Evolutionary conservation across 2,329 filamentous ascomycete genomes (phyloP).

Genomic region (Diaporthe ilicicola): DNA sequence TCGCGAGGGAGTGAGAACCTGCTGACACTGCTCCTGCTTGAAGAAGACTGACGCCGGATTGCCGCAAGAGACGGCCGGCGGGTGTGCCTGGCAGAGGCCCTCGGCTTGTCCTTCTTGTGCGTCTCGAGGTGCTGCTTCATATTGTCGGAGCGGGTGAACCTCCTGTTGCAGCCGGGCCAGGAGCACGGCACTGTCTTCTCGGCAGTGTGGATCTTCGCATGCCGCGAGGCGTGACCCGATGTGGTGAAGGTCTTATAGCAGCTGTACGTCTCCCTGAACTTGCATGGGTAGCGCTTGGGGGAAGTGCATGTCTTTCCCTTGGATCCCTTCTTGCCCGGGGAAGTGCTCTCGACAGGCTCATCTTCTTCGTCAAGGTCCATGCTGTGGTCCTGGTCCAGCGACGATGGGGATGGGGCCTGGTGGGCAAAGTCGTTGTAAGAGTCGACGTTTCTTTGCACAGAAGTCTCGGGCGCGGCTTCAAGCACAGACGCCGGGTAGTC

Average conservation of each 20-base stretch:
- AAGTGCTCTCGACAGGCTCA: constrained; percentile 39
- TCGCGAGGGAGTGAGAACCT: constrained; percentile 38
- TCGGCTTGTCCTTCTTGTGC: constrained; percentile 71
- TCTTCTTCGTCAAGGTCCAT: constrained; percentile 54
- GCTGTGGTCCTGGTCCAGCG: not conserved
- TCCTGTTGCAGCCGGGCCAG: constrained; percentile 68
- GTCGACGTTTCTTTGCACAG: constrained; percentile 5
- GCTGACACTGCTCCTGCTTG: constrained; percentile 39
- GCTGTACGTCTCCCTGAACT: constrained; percentile 73
- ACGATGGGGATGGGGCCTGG: constrained; percentile 5
- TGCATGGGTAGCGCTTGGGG: constrained; percentile 77
- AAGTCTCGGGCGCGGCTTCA: not conserved
- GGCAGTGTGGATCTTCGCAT: constrained; percentile 84
- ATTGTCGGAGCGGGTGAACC: constrained; percentile 84
- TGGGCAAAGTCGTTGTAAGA: constrained; percentile 6
- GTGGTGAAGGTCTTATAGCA: constrained; percentile 86
- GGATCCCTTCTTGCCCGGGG: constrained; percentile 24
- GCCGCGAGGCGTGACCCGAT: constrained; percentile 83
- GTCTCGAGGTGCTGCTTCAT: constrained; percentile 88
- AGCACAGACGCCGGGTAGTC: constrained; percentile 13
- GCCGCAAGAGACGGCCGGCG: constrained; percentile 38
- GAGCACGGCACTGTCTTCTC: constrained; percentile 79
- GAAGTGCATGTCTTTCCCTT: constrained; percentile 37
- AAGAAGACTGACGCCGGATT: constrained; percentile 36
- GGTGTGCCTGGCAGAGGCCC: constrained; percentile 45